These are phyloP conservation scores for Termitomyces sp. DNA, from an alignment of 768 basidiomycete genomes.

Conservation along the genomic window DNA sequence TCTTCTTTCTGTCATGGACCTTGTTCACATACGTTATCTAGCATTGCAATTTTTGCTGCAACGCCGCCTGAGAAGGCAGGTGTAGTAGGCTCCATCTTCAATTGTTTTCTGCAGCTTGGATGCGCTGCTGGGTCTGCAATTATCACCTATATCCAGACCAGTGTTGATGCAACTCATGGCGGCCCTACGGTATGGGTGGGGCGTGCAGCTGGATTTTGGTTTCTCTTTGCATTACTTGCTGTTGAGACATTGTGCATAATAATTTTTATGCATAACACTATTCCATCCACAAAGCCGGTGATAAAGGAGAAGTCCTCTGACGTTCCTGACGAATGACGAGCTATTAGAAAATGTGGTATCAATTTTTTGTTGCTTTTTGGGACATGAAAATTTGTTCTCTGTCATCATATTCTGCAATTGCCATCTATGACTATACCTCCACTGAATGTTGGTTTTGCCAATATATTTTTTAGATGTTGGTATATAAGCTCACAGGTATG, in stretches of 20 bases:
- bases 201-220: background rate
- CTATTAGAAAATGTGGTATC: too few species aligned
- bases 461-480: too few species aligned
- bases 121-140: background rate
- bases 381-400: too few species aligned
- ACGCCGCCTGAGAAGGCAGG: background rate
- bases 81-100: too few species aligned
- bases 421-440: too few species aligned
- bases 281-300: background rate
- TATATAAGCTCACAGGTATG: too few species aligned
- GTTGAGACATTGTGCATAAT: background rate
- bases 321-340: too few species aligned
- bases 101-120: too few species aligned
- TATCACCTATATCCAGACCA: background rate
- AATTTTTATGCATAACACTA: background rate
- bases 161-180: background rate
- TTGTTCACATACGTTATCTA: background rate
- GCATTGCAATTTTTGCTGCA: background rate
- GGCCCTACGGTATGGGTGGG: background rate
- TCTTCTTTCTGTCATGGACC: too few species aligned
- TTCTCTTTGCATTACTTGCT: background rate
- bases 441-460: too few species aligned
- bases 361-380: too few species aligned
- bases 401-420: too few species aligned
- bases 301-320: background rate